Percentiles rank a stretch among this genome's conserved stretches.
Evolutionary conservation across 176 grass and related monocot genomes (phyloP).

Genomic region (Phoenix roebelenii): DNA sequence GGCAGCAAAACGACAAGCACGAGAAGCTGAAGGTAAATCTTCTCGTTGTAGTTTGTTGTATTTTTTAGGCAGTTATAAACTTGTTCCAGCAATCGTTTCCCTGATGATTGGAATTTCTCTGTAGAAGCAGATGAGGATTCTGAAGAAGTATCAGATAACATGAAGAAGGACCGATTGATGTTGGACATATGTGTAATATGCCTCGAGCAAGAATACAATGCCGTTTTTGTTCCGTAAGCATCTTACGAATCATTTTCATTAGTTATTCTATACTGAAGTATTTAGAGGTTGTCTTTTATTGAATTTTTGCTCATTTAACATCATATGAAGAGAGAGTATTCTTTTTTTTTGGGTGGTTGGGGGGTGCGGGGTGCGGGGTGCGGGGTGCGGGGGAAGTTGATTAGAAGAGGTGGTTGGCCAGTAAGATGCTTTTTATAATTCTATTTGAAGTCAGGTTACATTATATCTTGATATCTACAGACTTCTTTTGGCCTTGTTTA

Average conservation of each 20-base stretch:
- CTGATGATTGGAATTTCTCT: slow-evolving; percentile 15
- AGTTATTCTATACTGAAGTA: no score
- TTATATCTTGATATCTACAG: no score
- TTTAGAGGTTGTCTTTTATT: no score
- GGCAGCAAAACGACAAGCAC: slow-evolving; percentile 72
- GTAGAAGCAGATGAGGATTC: slow-evolving; percentile 35
- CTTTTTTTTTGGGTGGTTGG: no score
- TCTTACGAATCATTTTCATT: neutral
- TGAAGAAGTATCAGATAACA: slow-evolving; percentile 35
- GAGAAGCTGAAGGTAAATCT: slow-evolving; percentile 76
- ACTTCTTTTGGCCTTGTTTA: no score
- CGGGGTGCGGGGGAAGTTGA: no score
- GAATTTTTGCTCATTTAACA: no score
- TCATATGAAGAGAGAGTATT: no score
- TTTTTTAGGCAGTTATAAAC: slow-evolving; percentile 15
- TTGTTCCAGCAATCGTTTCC: neutral
- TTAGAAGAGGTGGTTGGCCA: no score
- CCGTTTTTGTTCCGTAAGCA: slow-evolving; percentile 99
- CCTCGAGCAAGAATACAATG: slow-evolving; percentile 98
- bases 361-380: no score
- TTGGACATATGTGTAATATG: slow-evolving; percentile 98
- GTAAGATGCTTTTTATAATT: no score
- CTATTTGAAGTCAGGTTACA: no score
- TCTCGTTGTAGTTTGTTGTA: slow-evolving; percentile 14
- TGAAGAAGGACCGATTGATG: slow-evolving; percentile 55